phyloP scores from a whole-genome alignment of 352 stramenopile genomes.

The Aphanomyces invadans region DNA sequence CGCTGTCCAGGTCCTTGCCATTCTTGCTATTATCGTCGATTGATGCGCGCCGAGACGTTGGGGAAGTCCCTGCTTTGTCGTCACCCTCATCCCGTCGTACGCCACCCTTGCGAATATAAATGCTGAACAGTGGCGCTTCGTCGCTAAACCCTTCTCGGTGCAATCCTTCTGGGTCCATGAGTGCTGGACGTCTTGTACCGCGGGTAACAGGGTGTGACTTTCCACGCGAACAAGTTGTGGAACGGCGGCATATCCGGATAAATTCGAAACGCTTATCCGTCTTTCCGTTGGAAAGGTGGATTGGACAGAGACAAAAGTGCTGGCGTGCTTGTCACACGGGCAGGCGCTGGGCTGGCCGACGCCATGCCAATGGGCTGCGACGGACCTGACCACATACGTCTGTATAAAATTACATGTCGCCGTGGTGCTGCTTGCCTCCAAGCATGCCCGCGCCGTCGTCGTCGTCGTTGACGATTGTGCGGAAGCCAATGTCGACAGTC shows the following conservation, averaged over 20 bases:
- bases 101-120: background rate
- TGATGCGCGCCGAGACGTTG: background rate
- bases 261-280: background rate
- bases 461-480: background rate
- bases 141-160: conserved; percentile 1
- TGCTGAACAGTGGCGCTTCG: background rate
- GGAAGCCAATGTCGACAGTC: background rate
- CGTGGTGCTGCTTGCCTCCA: background rate
- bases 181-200: background rate
- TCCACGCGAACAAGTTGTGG: too few species aligned
- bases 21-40: background rate
- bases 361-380: too few species aligned
- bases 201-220: too few species aligned
- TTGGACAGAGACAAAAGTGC: too few species aligned
- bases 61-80: background rate
- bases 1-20: background rate
- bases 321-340: too few species aligned
- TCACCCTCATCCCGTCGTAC: conserved; percentile 4
- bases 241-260: background rate
- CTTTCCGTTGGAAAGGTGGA: too few species aligned
- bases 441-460: background rate
- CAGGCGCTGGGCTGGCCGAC: too few species aligned
- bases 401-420: background rate
- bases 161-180: background rate
- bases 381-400: too few species aligned